A percentile compares a stretch with the other conserved stretches of the same genome.
Conservation (phyloP, 208 protist species). For the Leishmania aethiopica region DNA sequence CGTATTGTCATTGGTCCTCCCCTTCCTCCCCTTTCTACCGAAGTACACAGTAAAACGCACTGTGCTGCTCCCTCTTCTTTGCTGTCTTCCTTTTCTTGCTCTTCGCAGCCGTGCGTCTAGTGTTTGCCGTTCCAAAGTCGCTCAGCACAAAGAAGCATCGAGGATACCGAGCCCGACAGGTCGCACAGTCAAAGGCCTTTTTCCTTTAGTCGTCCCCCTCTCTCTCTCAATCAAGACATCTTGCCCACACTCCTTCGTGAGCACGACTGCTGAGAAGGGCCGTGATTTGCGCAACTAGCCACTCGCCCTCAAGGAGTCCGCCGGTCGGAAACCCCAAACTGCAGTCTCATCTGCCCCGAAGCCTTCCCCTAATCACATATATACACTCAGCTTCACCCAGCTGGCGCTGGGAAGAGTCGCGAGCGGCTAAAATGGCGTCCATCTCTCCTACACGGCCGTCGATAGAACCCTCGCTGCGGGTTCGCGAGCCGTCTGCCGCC, state of each 20-base stretch:
- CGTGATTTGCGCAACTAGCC: background rate
- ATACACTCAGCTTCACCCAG: background rate
- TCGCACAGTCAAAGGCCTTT: background rate
- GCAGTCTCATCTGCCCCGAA: background rate
- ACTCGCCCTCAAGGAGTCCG: background rate
- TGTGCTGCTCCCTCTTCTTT: background rate
- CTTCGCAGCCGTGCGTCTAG: background rate
- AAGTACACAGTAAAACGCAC: background rate
- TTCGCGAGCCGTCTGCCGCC: slow-evolving; percentile 12
- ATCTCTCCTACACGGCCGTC: background rate
- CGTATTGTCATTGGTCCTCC: background rate
- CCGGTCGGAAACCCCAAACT: background rate
- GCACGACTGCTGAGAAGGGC: background rate
- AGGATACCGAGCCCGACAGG: background rate
- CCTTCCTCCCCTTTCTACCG: background rate
- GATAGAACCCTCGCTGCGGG: slow-evolving; percentile 12
- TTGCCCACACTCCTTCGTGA: background rate
- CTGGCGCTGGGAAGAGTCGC: background rate
- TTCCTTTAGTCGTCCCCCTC: background rate
- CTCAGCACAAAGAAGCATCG: background rate
- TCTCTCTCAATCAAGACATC: background rate
- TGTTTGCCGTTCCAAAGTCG: background rate
- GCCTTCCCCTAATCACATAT: background rate
- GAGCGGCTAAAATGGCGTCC: background rate
- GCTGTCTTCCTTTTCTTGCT: background rate